Percentiles rank a stretch among this genome's conserved stretches.
Evolutionary conservation across 208 protist genomes (phyloP).

Genomic region (Trypanosoma melophagium): DNA sequence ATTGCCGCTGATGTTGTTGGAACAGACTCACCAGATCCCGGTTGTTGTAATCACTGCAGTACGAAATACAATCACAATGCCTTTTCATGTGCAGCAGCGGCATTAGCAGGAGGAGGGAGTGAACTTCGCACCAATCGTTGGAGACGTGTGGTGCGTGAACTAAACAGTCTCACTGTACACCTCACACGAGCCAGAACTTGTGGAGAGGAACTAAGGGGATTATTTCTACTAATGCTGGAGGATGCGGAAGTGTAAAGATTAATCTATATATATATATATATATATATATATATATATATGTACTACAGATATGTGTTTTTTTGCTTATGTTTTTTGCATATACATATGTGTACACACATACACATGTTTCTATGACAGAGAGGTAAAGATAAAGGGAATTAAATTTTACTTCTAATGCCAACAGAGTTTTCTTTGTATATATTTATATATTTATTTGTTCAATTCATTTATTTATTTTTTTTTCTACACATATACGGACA

Average conservation of each 20-base stretch:
- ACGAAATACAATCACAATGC: too few species aligned
- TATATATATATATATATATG: neutral
- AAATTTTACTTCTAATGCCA: neutral
- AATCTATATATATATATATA: neutral
- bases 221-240: slow-evolving; percentile 59
- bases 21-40: too few species aligned
- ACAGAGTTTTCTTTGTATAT: slow-evolving; percentile 16
- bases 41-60: too few species aligned
- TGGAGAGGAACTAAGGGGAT: slow-evolving; percentile 53
- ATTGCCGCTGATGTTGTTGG: neutral
- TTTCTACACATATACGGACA: too few species aligned
- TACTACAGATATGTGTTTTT: too few species aligned
- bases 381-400: neutral
- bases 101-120: neutral
- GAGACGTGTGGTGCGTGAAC: slow-evolving; percentile 43
- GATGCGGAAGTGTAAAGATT: slow-evolving; percentile 40
- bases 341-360: too few species aligned
- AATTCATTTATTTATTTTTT: slow-evolving; percentile 5
- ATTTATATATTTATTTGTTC: slow-evolving; percentile 1
- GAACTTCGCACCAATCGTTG: slow-evolving; percentile 38
- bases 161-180: slow-evolving; percentile 51
- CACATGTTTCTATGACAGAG: too few species aligned
- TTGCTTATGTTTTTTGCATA: too few species aligned
- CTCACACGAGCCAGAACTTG: slow-evolving; percentile 40
- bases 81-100: too few species aligned